phyloP scores from a whole-genome alignment of 2,329 filamentous ascomycete species.

The Lachnellula arida region DNA sequence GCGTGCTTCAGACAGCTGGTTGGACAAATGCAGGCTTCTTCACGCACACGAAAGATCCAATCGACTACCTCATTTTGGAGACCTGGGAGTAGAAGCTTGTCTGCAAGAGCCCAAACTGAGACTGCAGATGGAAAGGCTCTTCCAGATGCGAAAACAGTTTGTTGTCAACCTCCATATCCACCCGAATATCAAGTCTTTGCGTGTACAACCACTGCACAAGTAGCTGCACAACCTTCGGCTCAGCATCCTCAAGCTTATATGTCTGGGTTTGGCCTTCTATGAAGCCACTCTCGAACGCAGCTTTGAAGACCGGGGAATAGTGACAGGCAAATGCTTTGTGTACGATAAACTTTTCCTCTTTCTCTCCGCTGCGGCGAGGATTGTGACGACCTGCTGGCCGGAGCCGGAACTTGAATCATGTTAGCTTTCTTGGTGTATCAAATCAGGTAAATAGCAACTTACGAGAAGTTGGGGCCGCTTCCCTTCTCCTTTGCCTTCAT shows the following conservation, averaged over 20 bases:
- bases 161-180: not conserved
- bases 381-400: not conserved
- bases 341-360: conserved; percentile 1
- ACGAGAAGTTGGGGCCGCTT: not conserved
- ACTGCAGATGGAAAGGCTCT: not conserved
- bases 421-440: too few species aligned
- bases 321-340: conserved; percentile 10
- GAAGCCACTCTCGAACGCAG: conserved; percentile 4
- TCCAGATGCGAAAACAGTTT: not conserved
- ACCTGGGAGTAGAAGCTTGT: not conserved
- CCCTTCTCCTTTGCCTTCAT: not conserved
- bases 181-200: not conserved
- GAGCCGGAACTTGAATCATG: not conserved
- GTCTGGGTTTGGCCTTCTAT: conserved; percentile 5
- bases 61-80: too few species aligned
- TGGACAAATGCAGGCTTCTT: too few species aligned
- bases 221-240: not conserved
- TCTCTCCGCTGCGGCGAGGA: not conserved
- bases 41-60: too few species aligned
- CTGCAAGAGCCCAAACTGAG: not conserved
- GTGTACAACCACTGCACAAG: conserved; percentile 10
- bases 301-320: conserved; percentile 5
- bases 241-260: conserved; percentile 1
- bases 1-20: too few species aligned
- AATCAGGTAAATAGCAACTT: not conserved